These are phyloP conservation scores for Taphrina flavorubra DNA, from an alignment of 1,139 yeast genomes.

Conservation along the genomic window DNA sequence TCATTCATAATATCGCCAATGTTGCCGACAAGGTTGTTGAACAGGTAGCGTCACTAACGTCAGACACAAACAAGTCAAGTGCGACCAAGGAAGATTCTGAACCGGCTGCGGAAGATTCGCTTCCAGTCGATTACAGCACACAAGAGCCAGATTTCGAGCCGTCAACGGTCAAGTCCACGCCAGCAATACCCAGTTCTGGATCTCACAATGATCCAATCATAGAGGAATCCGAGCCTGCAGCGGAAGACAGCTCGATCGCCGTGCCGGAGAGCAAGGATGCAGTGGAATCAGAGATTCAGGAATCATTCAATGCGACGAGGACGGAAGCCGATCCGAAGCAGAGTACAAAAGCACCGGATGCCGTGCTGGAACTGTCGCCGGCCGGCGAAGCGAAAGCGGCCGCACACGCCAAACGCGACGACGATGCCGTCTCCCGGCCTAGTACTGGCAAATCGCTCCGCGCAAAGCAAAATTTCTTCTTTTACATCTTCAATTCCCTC, in stretches of 20 bases:
- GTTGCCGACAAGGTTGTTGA: background rate
- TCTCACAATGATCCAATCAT: background rate
- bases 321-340: conserved; percentile 12
- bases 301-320: conserved; percentile 12
- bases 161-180: background rate
- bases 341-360: conserved; percentile 21
- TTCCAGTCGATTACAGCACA: background rate
- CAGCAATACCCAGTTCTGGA: background rate
- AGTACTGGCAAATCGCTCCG: conserved; percentile 28
- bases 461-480: conserved; percentile 31
- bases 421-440: conserved; percentile 9
- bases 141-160: background rate
- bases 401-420: background rate
- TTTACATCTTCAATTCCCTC: conserved; percentile 30
- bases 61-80: background rate
- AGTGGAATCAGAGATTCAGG: conserved; percentile 21
- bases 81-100: conserved; percentile 4
- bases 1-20: background rate
- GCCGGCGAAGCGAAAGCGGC: conserved; percentile 22
- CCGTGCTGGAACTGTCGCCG: conserved; percentile 32
- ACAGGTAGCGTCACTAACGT: background rate
- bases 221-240: conserved; percentile 35
- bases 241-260: conserved; percentile 20
- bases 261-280: conserved; percentile 9
- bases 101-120: conserved; percentile 30